Base-by-base conservation (phyloP, 1,284 basidiomycete species). In the Apiotrichum montevideense region DNA sequence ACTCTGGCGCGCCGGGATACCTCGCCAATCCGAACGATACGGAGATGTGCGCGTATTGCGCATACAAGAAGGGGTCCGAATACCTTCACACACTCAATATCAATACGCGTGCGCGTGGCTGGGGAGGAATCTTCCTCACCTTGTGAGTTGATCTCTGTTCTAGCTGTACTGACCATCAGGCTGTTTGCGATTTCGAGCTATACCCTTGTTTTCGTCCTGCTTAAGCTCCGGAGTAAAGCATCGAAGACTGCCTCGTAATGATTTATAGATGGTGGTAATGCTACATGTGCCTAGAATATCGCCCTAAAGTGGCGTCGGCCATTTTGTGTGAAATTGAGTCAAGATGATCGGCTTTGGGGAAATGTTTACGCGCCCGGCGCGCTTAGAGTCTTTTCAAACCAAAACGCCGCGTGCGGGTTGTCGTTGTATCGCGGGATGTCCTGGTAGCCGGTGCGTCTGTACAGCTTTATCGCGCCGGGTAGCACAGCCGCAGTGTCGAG, bases 171-270 rank as follows among this genome's bases (percentile, higher is more conserved):
- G 49, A 56, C 49, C 4, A 21, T 21, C 44, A 56, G 55, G 7
- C 58, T 64, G 14, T 64, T 59, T 43, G 47, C 40, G n/a, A 3
- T 58, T 2, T 44, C 52, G 6, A 54, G 50, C 6, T 64, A 64
- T 49, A 51, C 35, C 14, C 42, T 57, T 6, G 56, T 57, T n/a
- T 57, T 57, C 35, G 14, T 57, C 21, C 56, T 57, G 9, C 51
- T 57, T 46, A 57, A 57, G 48, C 52, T 40, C 35, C 50, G 68
- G 47, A 66, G 64, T 55, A 70, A 70, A 58, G 49, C 59, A n/a
- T 63, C 64, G 35, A 70, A 70, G 66, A 68, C 61, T 4, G 54
- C 54, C 6, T 50, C 47, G 47, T 55, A 21, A 21, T 21, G 21
- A 21, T 21, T 21, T 21, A 21, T 21, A 21, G 21, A 21, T 21